These are phyloP conservation scores for Somion occarium DNA, from an alignment of 1,284 basidiomycete genomes.

Conservation along the genomic window DNA sequence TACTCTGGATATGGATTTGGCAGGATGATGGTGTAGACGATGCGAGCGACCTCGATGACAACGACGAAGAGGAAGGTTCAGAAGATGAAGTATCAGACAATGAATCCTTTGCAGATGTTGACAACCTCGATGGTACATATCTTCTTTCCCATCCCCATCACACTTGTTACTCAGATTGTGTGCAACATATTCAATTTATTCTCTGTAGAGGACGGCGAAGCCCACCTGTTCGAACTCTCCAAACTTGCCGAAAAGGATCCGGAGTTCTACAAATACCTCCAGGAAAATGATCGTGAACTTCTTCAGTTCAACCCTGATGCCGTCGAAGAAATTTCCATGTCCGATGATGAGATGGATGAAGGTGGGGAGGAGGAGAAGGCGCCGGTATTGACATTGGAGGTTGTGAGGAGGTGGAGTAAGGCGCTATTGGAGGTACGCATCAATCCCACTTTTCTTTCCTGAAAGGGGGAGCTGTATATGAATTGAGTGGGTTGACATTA, in stretches of 20 bases:
- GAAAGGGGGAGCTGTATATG: too few relatives aligned
- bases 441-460: neutral
- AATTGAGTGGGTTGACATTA: neutral
- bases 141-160: neutral
- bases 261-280: constrained; percentile 96
- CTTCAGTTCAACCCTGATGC: constrained; percentile 64
- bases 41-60: constrained; percentile 27
- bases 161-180: neutral
- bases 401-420: constrained; percentile 85
- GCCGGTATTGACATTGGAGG: constrained; percentile 70
- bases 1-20: neutral
- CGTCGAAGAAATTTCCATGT: constrained; percentile 13
- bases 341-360: constrained; percentile 34
- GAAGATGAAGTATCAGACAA: constrained; percentile 55
- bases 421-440: constrained; percentile 75
- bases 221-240: constrained; percentile 80
- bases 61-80: constrained; percentile 42
- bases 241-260: constrained; percentile 94
- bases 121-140: constrained; percentile 64
- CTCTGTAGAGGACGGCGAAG: constrained; percentile 67
- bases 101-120: constrained; percentile 71
- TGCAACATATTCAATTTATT: constrained; percentile 21
- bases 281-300: constrained; percentile 92
- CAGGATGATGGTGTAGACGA: constrained; percentile 13
- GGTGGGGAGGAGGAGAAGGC: constrained; percentile 39